Evolutionary conservation across 2,329 filamentous ascomycete genomes (phyloP), one percentile per base, ranked within the genome.

Genomic region (Ceratocystiopsis minuta): DNA sequence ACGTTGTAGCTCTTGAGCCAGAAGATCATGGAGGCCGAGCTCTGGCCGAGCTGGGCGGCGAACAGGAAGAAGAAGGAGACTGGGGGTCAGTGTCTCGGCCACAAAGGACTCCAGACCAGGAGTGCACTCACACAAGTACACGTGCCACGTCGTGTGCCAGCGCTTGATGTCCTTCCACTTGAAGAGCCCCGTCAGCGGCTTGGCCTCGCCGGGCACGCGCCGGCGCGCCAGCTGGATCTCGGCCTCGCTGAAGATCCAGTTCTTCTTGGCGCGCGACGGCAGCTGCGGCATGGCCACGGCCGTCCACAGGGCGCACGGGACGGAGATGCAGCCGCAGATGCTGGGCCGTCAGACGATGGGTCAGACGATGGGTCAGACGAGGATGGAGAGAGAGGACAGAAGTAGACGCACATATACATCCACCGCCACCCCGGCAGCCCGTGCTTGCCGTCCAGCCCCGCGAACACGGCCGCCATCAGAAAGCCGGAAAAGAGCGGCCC

Each of bases 91-190:
- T 18, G 17, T 37, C 10, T 40, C 13, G 14, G 15, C 6, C 9
- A 5, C 34, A 13, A 35, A 16, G 34, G 34, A 14, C n/a, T 14
- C 14, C 13, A 5, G 33, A 34, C 7, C 24, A n/a, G 17, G 18
- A 32, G 13, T 4, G 11, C 9, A 37, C 50, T 36, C 43, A 54
- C 49, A 55, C 3, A 55, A 41, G 20, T 52, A 55, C 1, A 53
- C 52, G 20, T 53, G 52, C 53, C 53, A 55, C 14, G 52, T 54
- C 14, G 45, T 49, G 43, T 55, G 52, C 52, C 53, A 55, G 11
- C 52, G 49, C 38, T 50, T 51, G 9, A 55, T 48, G 24, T 54
- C 52, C 35, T 52, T 52, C 52, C 52, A 54, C 36, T 51, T 52
- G 44, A 55, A 55, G 3, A 55, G 41, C 1, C 52, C 52, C 1